Base-by-base conservation (phyloP, 2,329 filamentous ascomycete species). In the Verticillium isaacii region DNA sequence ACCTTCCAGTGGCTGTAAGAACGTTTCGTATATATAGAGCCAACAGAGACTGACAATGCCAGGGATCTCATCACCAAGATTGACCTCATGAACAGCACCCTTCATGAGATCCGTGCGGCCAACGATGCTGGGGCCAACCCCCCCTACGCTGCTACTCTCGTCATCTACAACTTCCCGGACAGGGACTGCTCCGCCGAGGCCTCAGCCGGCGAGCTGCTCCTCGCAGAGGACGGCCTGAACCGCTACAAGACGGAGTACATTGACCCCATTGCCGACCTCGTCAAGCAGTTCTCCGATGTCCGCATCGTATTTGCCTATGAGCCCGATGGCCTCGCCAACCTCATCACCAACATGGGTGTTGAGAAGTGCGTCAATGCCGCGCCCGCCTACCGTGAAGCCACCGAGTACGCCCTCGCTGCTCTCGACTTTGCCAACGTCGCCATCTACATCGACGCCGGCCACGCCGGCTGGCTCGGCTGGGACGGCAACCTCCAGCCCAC, bases 381-480 rank as follows among this genome's bases (percentile, higher is more conserved):
- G 6, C 56, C 66, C 12, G 64, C 68, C 15, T 75, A 76, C 64
- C 67, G 71, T 59, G 66, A 67, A 12, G 66, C 70, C 60, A 71
- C 72, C 19, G 69, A 68, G 39, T 75, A 76, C 62, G 74, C 73
- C 19, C 58, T 75, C 60, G 68, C 68, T 65, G 65, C 68, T 3
- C 70, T 75, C 50, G 71, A 74, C 62, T 66, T 75, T 32, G 71
- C 73, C 56, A 75, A 76, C 61, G 73, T 75, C 56, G 65, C 68
- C 59, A 72, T 75, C 68, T 76, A 76, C 66, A 65, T 75, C 59
- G 74, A 76, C 64, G 74, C 71, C 9, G 74, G 74, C 61, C 74
- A 76, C 67, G 73, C 71, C 63, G 74, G 74, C 60, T 76, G 74
- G 73, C 69, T 76, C 58, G 74, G 74, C 62, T 76, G 74, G 74